phyloP scores from a whole-genome alignment of 192 early-diverging fungal species.

The Coemansia sp. region DNA sequence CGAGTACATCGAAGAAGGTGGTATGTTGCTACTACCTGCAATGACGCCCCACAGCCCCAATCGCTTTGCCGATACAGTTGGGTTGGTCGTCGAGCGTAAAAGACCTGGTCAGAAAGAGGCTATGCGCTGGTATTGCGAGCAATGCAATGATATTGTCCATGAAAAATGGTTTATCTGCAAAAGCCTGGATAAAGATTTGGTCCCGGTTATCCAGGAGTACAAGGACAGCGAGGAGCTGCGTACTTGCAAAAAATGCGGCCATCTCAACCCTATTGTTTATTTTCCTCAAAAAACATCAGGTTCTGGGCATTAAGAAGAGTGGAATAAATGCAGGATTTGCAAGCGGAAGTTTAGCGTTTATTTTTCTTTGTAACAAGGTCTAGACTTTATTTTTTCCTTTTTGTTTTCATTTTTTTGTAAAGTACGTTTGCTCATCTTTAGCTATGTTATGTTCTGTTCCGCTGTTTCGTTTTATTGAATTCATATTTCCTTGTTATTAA shows the following conservation, averaged over 20 bases:
- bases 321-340: neutral
- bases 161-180: slow-evolving; percentile 88
- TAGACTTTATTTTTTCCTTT: neutral
- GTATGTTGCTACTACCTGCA: slow-evolving; percentile 93
- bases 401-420: neutral
- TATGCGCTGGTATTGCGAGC: slow-evolving; percentile 93
- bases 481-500: no score
- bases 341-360: neutral
- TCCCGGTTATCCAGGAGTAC: slow-evolving; percentile 88
- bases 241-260: slow-evolving; percentile 74
- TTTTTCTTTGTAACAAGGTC: neutral
- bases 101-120: slow-evolving; percentile 74
- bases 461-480: no score
- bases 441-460: no score
- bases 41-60: slow-evolving; percentile 95
- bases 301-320: neutral
- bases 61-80: slow-evolving; percentile 90
- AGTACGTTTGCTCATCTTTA: neutral
- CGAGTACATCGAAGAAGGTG: slow-evolving; percentile 86
- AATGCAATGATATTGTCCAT: slow-evolving; percentile 80
- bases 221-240: slow-evolving; percentile 63
- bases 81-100: slow-evolving; percentile 93
- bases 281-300: neutral
- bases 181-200: slow-evolving; percentile 86
- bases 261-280: slow-evolving; percentile 55